Evolutionary conservation across 2,329 filamentous ascomycete species (phyloP).

Genomic region (Colletotrichum filicis): DNA sequence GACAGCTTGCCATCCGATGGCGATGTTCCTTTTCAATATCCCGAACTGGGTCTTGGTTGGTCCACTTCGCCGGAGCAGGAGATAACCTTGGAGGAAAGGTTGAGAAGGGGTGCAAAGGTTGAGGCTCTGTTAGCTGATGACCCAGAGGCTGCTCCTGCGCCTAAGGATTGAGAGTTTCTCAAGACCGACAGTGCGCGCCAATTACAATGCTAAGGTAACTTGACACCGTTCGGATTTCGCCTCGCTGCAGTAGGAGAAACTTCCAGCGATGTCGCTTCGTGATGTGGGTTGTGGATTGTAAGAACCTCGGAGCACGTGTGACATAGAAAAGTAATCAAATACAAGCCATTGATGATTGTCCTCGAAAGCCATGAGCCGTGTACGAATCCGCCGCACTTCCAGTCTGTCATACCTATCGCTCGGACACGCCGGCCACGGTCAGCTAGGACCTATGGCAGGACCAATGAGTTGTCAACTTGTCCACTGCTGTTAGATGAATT

Average conservation of each 20-base stretch:
- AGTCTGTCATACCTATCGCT: not conserved
- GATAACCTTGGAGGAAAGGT: slow-evolving; percentile 44
- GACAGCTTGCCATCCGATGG: slow-evolving; percentile 41
- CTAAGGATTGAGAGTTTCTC: slow-evolving; percentile 33
- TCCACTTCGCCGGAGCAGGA: slow-evolving; percentile 42
- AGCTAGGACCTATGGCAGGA: not conserved
- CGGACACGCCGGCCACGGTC: not conserved
- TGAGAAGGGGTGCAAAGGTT: slow-evolving; percentile 41
- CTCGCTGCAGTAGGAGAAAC: not conserved
- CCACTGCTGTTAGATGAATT: not conserved
- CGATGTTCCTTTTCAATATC: slow-evolving; percentile 45
- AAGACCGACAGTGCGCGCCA: not conserved
- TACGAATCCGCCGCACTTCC: not conserved
- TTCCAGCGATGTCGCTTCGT: not conserved
- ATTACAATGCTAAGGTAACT: not conserved
- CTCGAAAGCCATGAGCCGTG: not conserved
- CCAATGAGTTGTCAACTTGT: not conserved
- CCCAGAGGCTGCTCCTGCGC: slow-evolving; percentile 45
- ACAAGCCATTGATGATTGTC: not conserved
- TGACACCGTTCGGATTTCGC: too few species aligned
- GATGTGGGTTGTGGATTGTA: not conserved
- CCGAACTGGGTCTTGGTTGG: slow-evolving; percentile 45
- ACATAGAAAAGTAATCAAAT: not conserved
- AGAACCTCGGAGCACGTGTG: not conserved
- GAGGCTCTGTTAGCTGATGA: slow-evolving; percentile 43